Percentiles rank a stretch among this genome's conserved stretches.
Evolutionary conservation across 257 asterid genomes (phyloP).

Genomic region (Solanum chilense): DNA sequence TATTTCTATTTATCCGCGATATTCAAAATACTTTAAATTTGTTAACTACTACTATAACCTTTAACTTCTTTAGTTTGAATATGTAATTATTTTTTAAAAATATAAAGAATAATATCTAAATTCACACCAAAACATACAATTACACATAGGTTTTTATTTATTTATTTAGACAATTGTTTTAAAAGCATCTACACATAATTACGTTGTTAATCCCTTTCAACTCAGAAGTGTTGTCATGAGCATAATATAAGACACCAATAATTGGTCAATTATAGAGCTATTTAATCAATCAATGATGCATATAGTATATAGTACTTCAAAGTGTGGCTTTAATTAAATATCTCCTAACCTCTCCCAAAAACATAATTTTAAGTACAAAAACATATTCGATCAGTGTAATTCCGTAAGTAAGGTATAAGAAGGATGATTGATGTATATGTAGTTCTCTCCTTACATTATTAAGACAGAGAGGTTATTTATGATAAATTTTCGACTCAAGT

Average conservation of each 20-base stretch:
- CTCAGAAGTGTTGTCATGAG: neutral
- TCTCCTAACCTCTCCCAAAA: neutral
- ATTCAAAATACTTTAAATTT: no score
- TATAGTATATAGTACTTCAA: neutral
- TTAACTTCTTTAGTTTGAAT: neutral
- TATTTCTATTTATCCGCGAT: no score
- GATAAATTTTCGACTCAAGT: neutral
- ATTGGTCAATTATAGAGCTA: neutral
- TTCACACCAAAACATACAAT: neutral
- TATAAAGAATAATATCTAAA: no score
- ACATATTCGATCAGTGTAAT: neutral
- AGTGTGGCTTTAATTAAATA: neutral
- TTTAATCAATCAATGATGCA: neutral
- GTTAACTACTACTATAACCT: no score
- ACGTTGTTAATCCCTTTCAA: neutral
- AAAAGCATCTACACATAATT: neutral
- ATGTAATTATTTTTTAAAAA: no score
- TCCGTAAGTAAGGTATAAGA: neutral
- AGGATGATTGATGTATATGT: neutral
- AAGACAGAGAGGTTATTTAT: rapidly evolving
- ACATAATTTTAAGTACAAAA: neutral
- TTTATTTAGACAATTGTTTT: neutral
- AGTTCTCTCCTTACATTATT: neutral
- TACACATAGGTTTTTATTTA: neutral
- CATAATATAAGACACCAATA: neutral